These are phyloP conservation scores for Cytospora piceae DNA, from an alignment of 2,329 filamentous ascomycete species.

Conservation along the genomic window DNA sequence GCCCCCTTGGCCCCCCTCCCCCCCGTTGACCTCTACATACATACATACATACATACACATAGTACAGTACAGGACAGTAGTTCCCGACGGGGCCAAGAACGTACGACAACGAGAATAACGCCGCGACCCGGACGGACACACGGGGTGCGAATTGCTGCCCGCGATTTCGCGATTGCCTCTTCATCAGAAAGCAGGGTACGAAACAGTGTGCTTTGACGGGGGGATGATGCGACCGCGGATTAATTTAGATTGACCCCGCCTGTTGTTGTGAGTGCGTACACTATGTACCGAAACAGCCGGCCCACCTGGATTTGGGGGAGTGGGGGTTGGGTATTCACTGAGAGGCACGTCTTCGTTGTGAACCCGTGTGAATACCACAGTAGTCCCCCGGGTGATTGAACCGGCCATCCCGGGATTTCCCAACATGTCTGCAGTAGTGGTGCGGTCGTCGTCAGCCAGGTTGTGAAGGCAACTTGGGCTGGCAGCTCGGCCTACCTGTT, in stretches of 20 bases:
- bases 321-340: slow-evolving; percentile 1
- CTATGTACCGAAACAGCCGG: slow-evolving; percentile 7
- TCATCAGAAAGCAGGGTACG: no score
- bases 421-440: slow-evolving; percentile 8
- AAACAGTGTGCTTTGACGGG: neutral
- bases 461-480: neutral
- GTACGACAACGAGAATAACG: neutral
- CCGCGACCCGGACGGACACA: neutral
- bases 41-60: no score
- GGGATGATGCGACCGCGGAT: slow-evolving; percentile 12
- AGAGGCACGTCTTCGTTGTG: neutral
- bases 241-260: slow-evolving; percentile 4
- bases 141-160: neutral
- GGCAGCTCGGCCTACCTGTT: slow-evolving; percentile 7
- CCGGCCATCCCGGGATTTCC: slow-evolving; percentile 1
- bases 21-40: no score
- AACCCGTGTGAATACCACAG: neutral
- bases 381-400: no score
- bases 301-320: slow-evolving; percentile 9
- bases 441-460: slow-evolving; percentile 10
- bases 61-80: neutral
- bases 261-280: neutral
- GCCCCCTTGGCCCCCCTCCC: neutral
- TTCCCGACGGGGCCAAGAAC: neutral
- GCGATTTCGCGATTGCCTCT: no score